Percentiles rank a stretch among this genome's conserved stretches.
Conservation (phyloP, 148 eudicot species). For the Rhododendron kiyosumense region DNA sequence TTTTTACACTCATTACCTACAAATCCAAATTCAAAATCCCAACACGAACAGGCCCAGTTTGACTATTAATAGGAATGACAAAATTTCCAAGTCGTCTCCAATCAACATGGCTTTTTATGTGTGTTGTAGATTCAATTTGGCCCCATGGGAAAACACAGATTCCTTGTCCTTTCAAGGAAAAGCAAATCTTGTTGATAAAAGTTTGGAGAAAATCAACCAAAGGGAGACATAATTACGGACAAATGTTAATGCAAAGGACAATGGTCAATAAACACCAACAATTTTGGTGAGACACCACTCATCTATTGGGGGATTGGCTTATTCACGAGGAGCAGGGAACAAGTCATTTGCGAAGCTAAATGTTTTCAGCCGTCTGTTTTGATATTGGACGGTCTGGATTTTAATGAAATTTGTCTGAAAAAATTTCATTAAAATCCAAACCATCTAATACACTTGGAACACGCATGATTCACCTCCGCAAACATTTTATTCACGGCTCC, state of each 20-base stretch:
- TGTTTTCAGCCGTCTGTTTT: too few species aligned
- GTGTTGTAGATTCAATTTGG: background rate
- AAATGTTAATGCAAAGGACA: background rate
- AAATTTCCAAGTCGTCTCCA: background rate
- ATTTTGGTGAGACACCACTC: background rate
- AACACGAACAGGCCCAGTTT: too few species aligned
- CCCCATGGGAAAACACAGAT: background rate
- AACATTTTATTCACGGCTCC: too few species aligned
- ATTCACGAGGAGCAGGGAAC: too few species aligned
- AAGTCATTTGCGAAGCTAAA: too few species aligned
- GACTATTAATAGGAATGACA: background rate
- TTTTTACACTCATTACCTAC: too few species aligned
- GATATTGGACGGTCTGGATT: too few species aligned
- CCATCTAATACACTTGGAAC: too few species aligned
- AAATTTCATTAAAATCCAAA: too few species aligned
- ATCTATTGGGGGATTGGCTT: background rate
- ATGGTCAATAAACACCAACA: background rate
- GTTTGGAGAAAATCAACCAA: background rate
- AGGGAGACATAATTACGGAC: background rate
- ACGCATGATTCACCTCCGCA: too few species aligned
- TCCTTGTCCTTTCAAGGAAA: background rate
- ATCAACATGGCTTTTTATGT: background rate
- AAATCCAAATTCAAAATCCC: too few species aligned
- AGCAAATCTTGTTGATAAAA: background rate
- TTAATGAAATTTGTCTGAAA: rapidly evolving